These are phyloP conservation scores for Stereocaulon alpinum DNA, from an alignment of 495 filamentous ascomycete genomes.

Conservation along the genomic window DNA sequence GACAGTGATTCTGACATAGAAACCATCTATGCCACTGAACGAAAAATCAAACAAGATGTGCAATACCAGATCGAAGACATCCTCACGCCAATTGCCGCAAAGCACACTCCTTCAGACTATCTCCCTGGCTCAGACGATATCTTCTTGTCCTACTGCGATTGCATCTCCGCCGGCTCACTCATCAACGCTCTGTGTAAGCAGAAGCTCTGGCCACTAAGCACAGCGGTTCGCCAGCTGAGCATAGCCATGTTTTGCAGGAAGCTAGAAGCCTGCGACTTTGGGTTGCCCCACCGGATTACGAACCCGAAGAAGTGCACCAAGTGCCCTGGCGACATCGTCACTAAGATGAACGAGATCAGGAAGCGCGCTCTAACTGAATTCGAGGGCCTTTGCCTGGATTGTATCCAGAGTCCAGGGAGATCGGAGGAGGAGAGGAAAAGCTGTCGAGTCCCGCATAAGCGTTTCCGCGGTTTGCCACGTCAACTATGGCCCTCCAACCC, in stretches of 20 bases:
- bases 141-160: slow-evolving; percentile 5
- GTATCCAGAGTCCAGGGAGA: neutral
- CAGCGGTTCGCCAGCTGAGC: neutral
- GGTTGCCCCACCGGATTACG: neutral
- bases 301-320: neutral
- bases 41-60: slow-evolving; percentile 1
- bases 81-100: neutral
- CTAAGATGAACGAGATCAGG: neutral
- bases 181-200: slow-evolving; percentile 6
- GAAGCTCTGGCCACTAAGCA: neutral
- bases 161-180: slow-evolving; percentile 6
- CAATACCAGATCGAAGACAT: neutral
- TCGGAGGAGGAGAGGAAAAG: neutral
- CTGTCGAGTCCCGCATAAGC: slow-evolving; percentile 1
- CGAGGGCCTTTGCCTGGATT: slow-evolving; percentile 2
- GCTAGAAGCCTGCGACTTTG: slow-evolving; percentile 1
- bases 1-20: neutral
- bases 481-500: neutral
- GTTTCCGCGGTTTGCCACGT: neutral
- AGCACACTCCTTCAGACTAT: neutral
- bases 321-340: neutral
- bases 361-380: neutral
- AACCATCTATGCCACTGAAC: neutral
- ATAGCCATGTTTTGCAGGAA: slow-evolving; percentile 1
- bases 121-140: neutral